Evolutionary conservation across 352 stramenopile species (phyloP).

Genomic region (Globisporangium carolinianum): DNA sequence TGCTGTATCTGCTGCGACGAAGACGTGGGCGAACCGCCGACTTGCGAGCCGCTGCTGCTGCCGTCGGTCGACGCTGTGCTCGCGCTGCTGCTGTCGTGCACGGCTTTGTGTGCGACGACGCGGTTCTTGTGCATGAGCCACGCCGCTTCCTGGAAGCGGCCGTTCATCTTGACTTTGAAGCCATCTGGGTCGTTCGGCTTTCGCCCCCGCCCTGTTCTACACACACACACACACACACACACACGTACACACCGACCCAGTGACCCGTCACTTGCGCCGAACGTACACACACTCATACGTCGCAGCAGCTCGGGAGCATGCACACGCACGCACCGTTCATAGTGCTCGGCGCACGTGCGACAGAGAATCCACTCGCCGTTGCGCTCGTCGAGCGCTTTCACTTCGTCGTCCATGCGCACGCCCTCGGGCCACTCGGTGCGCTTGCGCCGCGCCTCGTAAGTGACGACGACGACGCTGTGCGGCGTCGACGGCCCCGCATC

Average conservation of each 20-base stretch:
- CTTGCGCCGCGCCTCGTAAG: slow-evolving; percentile 39
- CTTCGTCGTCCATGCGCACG: slow-evolving; percentile 41
- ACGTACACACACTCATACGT: background rate
- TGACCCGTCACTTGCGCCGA: background rate
- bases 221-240: slow-evolving; percentile 3
- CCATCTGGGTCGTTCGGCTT: slow-evolving; percentile 56
- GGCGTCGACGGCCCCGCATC: slow-evolving; percentile 1
- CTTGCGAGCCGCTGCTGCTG: slow-evolving; percentile 13
- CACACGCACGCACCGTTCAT: slow-evolving; percentile 18
- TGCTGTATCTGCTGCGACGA: no score
- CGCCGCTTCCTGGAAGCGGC: slow-evolving; percentile 48
- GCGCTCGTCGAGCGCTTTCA: slow-evolving; percentile 46
- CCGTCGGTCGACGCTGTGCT: slow-evolving; percentile 10
- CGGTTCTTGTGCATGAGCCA: slow-evolving; percentile 67
- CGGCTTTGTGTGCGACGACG: slow-evolving; percentile 33
- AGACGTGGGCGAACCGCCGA: slow-evolving; percentile 1
- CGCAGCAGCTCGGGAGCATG: background rate
- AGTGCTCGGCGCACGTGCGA: slow-evolving; percentile 48
- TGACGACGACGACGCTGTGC: background rate
- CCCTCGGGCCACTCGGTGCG: slow-evolving; percentile 46
- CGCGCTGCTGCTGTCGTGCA: background rate
- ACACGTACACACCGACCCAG: background rate
- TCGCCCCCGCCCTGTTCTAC: slow-evolving; percentile 40
- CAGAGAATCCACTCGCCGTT: slow-evolving; percentile 68
- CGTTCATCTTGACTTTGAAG: slow-evolving; percentile 75